A percentile compares a stretch with the other conserved stretches of the same genome.
Evolutionary conservation across 257 asterid species (phyloP).

Genomic region (Forsythia viridissima): DNA sequence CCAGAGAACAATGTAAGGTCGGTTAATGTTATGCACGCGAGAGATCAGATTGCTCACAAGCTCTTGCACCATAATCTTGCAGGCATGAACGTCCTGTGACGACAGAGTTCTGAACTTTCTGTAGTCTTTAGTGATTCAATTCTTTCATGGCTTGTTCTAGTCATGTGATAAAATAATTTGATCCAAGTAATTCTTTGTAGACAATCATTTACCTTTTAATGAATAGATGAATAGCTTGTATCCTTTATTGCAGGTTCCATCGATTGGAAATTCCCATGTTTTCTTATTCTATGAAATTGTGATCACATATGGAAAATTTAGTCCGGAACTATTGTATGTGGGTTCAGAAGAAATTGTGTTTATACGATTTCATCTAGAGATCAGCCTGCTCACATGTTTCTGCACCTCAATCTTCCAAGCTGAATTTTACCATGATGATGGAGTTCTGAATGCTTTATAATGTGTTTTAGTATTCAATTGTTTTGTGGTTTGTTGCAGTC

Average conservation of each 20-base stretch:
- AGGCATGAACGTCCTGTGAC: conserved; percentile 14
- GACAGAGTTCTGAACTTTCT: neutral
- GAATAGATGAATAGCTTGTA: conserved; percentile 2
- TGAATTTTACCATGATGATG: neutral
- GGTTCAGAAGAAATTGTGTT: neutral
- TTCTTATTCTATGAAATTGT: neutral
- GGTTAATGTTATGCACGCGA: conserved; percentile 28
- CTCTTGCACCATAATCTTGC: conserved; percentile 36
- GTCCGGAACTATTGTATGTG: neutral
- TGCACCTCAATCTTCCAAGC: neutral
- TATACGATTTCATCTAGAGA: neutral
- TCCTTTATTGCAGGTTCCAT: neutral
- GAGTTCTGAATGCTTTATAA: neutral
- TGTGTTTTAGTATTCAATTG: neutral
- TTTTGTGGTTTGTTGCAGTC: neutral
- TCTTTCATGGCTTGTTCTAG: conserved; percentile 15
- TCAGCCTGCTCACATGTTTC: neutral
- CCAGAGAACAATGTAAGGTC: conserved; percentile 35
- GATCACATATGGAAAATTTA: neutral
- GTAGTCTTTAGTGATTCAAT: neutral
- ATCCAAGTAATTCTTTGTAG: neutral
- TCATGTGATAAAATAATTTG: conserved; percentile 7
- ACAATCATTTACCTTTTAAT: conserved; percentile 6
- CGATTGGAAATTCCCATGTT: neutral
- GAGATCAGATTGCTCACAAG: conserved; percentile 45